phyloP scores from a whole-genome alignment of 2,329 filamentous ascomycete genomes.

The Aspergillus sp. region DNA sequence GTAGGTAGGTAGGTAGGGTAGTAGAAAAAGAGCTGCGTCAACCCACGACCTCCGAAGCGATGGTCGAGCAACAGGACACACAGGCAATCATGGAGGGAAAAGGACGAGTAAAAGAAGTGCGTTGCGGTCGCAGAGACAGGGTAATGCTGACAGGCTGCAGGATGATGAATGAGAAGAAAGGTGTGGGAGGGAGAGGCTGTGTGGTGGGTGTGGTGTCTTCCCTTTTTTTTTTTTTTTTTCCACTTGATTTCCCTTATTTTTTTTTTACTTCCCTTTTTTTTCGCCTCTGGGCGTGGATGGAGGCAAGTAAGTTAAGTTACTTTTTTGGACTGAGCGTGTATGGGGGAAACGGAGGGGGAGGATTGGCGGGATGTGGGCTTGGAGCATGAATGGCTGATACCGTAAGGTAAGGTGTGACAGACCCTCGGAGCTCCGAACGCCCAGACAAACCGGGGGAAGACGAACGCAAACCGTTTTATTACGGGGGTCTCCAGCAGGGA shows the following conservation, averaged over 20 bases:
- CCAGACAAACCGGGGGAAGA: conserved; percentile 1
- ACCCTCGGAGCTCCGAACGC: conserved; percentile 4
- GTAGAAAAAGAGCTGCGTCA: conserved; percentile 14
- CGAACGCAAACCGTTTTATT: not conserved
- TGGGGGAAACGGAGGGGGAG: not conserved
- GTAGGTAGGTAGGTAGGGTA: too few relatives aligned
- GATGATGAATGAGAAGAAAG: conserved; percentile 9
- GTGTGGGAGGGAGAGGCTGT: not conserved
- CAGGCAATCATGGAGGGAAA: conserved; percentile 24
- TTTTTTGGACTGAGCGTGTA: not conserved
- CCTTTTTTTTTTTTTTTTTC: not conserved
- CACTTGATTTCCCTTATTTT: conserved; percentile 4
- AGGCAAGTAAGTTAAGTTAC: not conserved
- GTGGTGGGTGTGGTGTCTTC: conserved; percentile 5
- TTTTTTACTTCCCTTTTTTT: conserved; percentile 8
- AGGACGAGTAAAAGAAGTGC: conserved; percentile 1
- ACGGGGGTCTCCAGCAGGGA: not conserved
- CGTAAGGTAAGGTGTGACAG: conserved; percentile 1
- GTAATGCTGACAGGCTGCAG: not conserved
- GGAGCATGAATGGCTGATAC: not conserved
- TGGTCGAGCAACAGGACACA: conserved; percentile 20
- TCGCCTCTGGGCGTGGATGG: conserved; percentile 9
- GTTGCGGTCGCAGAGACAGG: conserved; percentile 9
- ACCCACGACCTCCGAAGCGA: conserved; percentile 21
- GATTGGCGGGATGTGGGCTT: conserved; percentile 2